Percentiles rank a stretch among this genome's conserved stretches.
Conservation (phyloP, 257 asterid species). For the Primulina huaijiensis region DNA sequence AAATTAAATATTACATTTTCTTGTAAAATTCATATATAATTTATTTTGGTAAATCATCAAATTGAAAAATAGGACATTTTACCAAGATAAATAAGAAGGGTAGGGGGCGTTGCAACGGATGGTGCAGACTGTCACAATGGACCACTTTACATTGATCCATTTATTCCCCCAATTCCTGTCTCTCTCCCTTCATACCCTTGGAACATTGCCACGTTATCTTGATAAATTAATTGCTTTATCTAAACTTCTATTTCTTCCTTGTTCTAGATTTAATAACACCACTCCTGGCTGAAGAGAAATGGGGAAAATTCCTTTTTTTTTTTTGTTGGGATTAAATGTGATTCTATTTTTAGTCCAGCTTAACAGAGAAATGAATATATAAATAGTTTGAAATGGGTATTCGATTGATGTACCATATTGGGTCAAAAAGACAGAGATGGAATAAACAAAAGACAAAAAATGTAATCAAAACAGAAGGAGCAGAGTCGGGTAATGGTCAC, state of each 20-base stretch:
- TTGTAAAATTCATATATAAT: too few relatives aligned
- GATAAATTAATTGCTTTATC: background rate
- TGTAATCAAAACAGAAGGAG: background rate
- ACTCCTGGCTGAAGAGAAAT: background rate
- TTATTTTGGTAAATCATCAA: too few relatives aligned
- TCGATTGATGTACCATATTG: background rate
- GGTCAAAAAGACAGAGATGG: background rate
- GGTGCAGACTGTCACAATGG: background rate
- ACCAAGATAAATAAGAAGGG: background rate
- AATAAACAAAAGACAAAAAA: background rate
- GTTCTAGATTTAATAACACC: too few relatives aligned
- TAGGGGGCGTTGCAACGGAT: background rate
- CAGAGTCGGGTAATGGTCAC: background rate
- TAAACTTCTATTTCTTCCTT: background rate
- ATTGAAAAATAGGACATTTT: too few relatives aligned
- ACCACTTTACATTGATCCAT: conserved; percentile 31
- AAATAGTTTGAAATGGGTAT: too few relatives aligned
- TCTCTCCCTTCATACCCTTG: conserved; percentile 26
- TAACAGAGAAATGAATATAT: background rate
- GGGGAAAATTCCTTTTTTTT: background rate
- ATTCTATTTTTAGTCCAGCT: background rate
- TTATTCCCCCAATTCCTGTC: conserved; percentile 22
- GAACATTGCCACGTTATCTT: conserved; percentile 13
- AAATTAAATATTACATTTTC: too few relatives aligned
- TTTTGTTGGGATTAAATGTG: background rate